phyloP scores from a whole-genome alignment of 2,329 filamentous ascomycete genomes.

The Penicillium sumatraense region DNA sequence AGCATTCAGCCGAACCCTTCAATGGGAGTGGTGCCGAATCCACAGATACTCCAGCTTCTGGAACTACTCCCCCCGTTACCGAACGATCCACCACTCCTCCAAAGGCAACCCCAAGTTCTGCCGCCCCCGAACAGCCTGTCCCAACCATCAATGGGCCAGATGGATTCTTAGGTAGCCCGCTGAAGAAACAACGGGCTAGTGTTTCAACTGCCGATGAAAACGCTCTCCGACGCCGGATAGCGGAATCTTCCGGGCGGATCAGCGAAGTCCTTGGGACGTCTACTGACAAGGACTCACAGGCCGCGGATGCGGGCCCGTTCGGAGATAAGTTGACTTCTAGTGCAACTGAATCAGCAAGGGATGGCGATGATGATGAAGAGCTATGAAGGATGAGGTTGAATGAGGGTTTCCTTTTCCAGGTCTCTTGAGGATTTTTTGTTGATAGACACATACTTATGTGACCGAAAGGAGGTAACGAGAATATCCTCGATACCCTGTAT shows the following conservation, averaged over 20 bases:
- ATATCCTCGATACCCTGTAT: background rate
- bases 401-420: slow-evolving; percentile 2
- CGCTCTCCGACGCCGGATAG: slow-evolving; percentile 45
- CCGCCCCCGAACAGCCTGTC: slow-evolving; percentile 26
- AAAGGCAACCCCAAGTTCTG: slow-evolving; percentile 23
- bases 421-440: slow-evolving; percentile 2
- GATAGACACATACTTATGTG: slow-evolving; percentile 8
- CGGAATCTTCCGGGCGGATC: slow-evolving; percentile 44
- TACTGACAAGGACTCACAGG: slow-evolving; percentile 17
- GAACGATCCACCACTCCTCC: slow-evolving; percentile 45
- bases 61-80: slow-evolving; percentile 40
- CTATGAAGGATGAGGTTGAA: slow-evolving; percentile 24
- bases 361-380: slow-evolving; percentile 36
- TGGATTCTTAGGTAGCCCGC: slow-evolving; percentile 49
- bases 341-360: slow-evolving; percentile 3
- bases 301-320: slow-evolving; percentile 17
- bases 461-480: background rate
- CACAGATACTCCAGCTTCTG: slow-evolving; percentile 43
- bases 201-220: slow-evolving; percentile 49
- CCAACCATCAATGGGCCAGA: slow-evolving; percentile 31
- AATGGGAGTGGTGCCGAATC: slow-evolving; percentile 41
- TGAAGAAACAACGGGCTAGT: slow-evolving; percentile 54
- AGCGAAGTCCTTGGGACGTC: slow-evolving; percentile 38
- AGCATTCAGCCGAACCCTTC: slow-evolving; percentile 65
- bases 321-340: slow-evolving; percentile 19